phyloP scores from a whole-genome alignment of 257 asterid genomes.

The Verbascum thapsus region DNA sequence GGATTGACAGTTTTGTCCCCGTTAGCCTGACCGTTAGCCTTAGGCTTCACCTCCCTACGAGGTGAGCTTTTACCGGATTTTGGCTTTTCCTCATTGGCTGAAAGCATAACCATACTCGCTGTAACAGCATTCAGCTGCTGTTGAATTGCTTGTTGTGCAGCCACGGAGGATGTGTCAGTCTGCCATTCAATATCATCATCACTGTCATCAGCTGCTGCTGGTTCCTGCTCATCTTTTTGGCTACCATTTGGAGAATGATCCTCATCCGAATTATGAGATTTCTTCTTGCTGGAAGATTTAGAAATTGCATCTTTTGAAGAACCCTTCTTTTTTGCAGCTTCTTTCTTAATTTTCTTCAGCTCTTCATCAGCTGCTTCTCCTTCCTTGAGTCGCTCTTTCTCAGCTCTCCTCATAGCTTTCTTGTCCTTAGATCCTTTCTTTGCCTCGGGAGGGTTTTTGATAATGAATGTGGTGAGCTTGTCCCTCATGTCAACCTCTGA shows the following conservation, averaged over 20 bases:
- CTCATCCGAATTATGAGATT: conserved; percentile 41
- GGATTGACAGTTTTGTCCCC: conserved; percentile 27
- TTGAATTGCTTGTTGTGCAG: conserved; percentile 55
- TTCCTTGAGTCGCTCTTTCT: conserved; percentile 58
- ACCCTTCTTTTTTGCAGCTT: conserved; percentile 41
- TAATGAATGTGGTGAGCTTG: conserved; percentile 59
- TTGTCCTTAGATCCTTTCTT: conserved; percentile 60
- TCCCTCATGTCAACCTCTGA: conserved; percentile 66
- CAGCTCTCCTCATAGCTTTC: conserved; percentile 61
- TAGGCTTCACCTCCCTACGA: conserved; percentile 24
- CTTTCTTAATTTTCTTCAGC: conserved; percentile 46
- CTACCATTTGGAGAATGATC: conserved; percentile 43
- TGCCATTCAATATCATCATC: conserved; percentile 64
- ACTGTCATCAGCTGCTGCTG: conserved; percentile 23
- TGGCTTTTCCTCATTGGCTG: conserved; percentile 54
- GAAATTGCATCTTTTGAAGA: conserved; percentile 30
- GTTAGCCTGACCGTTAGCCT: conserved; percentile 31
- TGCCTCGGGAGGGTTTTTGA: conserved; percentile 56
- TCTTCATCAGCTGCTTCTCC: conserved; percentile 61
- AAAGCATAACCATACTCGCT: conserved; percentile 72
- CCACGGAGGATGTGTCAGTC: conserved; percentile 64
- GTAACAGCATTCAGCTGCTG: conserved; percentile 70
- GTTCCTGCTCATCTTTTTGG: conserved; percentile 39
- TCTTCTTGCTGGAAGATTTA: conserved; percentile 40
- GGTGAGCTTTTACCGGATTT: conserved; percentile 42